Evolutionary conservation across 148 eudicot genomes (phyloP), one percentile per base, ranked within the genome.

Genomic region (Rhododendron henanense): DNA sequence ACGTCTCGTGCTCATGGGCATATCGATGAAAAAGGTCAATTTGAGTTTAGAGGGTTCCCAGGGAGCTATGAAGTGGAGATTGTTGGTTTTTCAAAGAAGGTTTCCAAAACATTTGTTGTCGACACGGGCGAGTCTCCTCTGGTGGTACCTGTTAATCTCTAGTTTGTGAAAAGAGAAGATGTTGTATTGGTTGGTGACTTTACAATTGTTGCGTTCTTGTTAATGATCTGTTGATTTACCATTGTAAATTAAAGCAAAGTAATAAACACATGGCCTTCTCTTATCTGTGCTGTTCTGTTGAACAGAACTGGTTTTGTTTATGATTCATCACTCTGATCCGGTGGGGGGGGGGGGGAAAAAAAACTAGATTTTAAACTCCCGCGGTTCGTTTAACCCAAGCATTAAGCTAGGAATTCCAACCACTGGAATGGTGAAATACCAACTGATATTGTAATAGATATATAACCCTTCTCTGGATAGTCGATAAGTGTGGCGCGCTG

Each of bases 61-160:
- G 99, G 99, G 59, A 88, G 91, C 23, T 97, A 97, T 78, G 94
- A 93, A 84, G 90, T 95, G 82, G 94, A 95, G 55, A 81, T 95
- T 81, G 87, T 84, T 73, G 84, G 78, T 28, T 39, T 35, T 61
- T 85, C 73, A 15, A 78, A 87, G 85, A 89, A 84, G 48, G 87
- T 93, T 57, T 78, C 79, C 14, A 95, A 92, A 90, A 95, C 92
- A 77, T 95, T 97, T 89, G 94, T 88, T 41, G 98, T 97, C 51
- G 98, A 95, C 35, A 92, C 88, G 81, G 98, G 93, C 53, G 93
- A 90, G 61, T 85, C 89, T 1, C 90, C 95, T 4, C 78, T 93
- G 73, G 93, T 90, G 53, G 84, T 97, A 18, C 21, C 93, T 65
- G 81, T 96, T 4, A 81, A 89, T 82, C 5, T 89, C 7, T 93